A percentile compares a stretch with the other conserved stretches of the same genome.
Conservation (phyloP, 371 early-diverging fungal species). For the Mucor irregularis region DNA sequence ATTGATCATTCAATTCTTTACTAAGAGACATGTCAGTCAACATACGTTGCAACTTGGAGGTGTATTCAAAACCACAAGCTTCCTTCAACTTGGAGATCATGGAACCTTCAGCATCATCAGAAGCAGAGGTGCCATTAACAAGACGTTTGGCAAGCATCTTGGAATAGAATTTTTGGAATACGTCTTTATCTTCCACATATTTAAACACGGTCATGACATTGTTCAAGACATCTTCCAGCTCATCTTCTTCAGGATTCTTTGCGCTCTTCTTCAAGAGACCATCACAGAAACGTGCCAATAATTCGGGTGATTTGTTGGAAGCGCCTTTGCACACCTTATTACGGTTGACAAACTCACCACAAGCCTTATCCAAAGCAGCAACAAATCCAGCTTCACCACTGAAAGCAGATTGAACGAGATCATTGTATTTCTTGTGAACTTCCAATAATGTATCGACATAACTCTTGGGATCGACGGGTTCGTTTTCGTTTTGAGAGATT, state of each 20-base stretch:
- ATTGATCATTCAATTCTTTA: conserved; percentile 68
- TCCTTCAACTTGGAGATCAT: conserved; percentile 73
- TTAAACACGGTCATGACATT: conserved; percentile 84
- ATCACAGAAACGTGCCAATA: conserved; percentile 87
- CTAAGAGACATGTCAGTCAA: conserved; percentile 86
- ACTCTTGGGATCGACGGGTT: conserved; percentile 69
- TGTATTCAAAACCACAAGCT: conserved; percentile 88
- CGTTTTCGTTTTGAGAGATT: conserved; percentile 66
- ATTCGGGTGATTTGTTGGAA: conserved; percentile 79
- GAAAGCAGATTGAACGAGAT: conserved; percentile 75
- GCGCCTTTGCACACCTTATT: conserved; percentile 78
- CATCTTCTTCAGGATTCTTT: conserved; percentile 80
- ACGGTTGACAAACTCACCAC: conserved; percentile 90
- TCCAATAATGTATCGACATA: conserved; percentile 82
- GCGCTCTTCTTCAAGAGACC: conserved; percentile 81
- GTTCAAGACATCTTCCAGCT: conserved; percentile 84
- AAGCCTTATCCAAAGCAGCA: conserved; percentile 90
- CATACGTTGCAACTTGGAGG: conserved; percentile 88
- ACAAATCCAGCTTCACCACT: conserved; percentile 88
- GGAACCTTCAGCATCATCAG: conserved; percentile 74
- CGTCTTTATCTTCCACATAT: conserved; percentile 89
- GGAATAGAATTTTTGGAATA: conserved; percentile 87
- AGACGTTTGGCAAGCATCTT: conserved; percentile 78
- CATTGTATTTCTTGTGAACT: conserved; percentile 80
- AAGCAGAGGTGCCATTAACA: conserved; percentile 70